Evolutionary conservation across 371 early-diverging fungal species (phyloP).

Genomic region (Rhizopus stolonifer): DNA sequence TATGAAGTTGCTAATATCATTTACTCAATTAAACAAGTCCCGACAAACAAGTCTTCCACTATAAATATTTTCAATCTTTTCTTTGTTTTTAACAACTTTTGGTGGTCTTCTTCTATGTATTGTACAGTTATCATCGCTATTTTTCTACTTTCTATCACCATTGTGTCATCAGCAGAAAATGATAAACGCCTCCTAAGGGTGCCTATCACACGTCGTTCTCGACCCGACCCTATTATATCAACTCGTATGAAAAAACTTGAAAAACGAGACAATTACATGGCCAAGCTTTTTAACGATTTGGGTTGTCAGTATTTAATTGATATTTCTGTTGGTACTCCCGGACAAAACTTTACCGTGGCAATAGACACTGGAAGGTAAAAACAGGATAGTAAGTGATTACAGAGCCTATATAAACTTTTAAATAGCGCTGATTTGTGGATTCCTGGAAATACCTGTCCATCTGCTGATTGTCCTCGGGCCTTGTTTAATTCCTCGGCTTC

Average conservation of each 20-base stretch:
- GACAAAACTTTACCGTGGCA: constrained; percentile 41
- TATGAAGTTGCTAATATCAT: not conserved
- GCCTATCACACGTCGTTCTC: constrained; percentile 12
- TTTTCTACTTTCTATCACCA: not conserved
- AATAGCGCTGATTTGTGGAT: constrained; percentile 50
- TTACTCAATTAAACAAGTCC: not conserved
- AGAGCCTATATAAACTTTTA: not conserved
- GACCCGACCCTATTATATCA: constrained; percentile 19
- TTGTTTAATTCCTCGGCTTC: constrained; percentile 28
- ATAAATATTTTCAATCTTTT: not conserved
- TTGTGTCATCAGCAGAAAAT: not conserved
- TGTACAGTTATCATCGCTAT: constrained; percentile 2
- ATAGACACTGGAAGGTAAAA: constrained; percentile 50
- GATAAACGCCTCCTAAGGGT: constrained; percentile 9
- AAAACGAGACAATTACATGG: constrained; percentile 19
- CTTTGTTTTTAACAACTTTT: not conserved
- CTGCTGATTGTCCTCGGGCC: constrained; percentile 35
- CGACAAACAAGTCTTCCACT: not conserved
- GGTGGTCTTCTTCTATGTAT: not conserved
- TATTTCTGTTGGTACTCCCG: constrained; percentile 41
- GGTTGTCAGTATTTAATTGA: constrained; percentile 40
- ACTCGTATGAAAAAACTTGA: constrained; percentile 9
- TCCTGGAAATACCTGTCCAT: constrained; percentile 37
- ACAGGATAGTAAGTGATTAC: constrained; percentile 6
- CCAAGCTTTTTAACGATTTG: constrained; percentile 36